A percentile compares a stretch with the other conserved stretches of the same genome.
These are phyloP conservation scores for Begonia loranthoides DNA, from an alignment of 306 rosid genomes.

Conservation along the genomic window DNA sequence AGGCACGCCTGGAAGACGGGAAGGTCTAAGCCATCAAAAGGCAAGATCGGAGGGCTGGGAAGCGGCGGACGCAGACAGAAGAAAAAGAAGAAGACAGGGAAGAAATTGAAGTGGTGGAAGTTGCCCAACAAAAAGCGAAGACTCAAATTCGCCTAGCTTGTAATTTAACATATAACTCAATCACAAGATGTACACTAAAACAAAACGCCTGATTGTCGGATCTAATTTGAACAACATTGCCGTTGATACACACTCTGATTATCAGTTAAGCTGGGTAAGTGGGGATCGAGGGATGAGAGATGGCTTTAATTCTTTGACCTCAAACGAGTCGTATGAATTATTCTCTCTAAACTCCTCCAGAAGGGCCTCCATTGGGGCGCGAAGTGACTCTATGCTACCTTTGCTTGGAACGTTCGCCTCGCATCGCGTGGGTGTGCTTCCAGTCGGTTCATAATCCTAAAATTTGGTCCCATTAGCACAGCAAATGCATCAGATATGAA, in stretches of 20 bases:
- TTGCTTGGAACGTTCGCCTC: constrained; percentile 70
- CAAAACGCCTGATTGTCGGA: too few species aligned
- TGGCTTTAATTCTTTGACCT: constrained; percentile 65
- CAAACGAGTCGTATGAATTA: constrained; percentile 40
- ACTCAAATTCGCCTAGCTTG: too few species aligned
- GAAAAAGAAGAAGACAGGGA: background rate
- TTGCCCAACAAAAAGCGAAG: background rate
- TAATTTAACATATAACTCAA: too few species aligned
- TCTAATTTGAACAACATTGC: too few species aligned
- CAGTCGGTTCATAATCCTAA: constrained; percentile 88
- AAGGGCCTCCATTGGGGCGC: constrained; percentile 79
- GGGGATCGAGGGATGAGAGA: constrained; percentile 93
- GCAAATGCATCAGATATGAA: too few species aligned
- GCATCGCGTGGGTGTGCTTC: constrained; percentile 47
- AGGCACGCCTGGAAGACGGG: constrained; percentile 25
- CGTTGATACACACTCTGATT: too few species aligned
- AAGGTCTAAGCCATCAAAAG: constrained; percentile 15
- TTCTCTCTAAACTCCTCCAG: constrained; percentile 82
- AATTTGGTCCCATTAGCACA: too few species aligned
- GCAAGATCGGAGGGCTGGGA: constrained; percentile 8
- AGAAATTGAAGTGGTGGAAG: constrained; percentile 29
- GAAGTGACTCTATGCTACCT: constrained; percentile 73
- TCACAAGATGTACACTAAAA: too few species aligned
- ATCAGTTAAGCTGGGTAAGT: constrained; percentile 53
- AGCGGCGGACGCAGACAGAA: background rate